A percentile compares a stretch with the other conserved stretches of the same genome.
Evolutionary conservation across 2,329 filamentous ascomycete species (phyloP).

Genomic region (Leptodontidium sp.): DNA sequence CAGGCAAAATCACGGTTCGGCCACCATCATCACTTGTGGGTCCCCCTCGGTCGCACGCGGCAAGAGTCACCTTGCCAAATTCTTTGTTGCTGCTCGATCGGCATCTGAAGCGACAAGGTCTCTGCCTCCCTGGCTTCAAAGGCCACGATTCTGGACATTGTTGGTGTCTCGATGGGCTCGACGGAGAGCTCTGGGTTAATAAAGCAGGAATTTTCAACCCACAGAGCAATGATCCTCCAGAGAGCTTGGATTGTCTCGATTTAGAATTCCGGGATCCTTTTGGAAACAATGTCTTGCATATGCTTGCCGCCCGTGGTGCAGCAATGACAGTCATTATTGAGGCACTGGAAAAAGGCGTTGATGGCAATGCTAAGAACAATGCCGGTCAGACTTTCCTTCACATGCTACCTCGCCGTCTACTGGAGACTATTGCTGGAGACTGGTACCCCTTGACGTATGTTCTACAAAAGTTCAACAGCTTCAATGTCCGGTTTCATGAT

Average conservation of each 20-base stretch:
- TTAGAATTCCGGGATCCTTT: conserved; percentile 45
- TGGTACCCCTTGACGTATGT: conserved; percentile 16
- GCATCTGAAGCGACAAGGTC: conserved; percentile 19
- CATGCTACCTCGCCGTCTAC: background rate
- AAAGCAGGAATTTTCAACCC: background rate
- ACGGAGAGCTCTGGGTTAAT: conserved; percentile 13
- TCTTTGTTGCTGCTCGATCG: conserved; percentile 20
- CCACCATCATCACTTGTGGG: no score
- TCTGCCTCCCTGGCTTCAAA: conserved; percentile 26
- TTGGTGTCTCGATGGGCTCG: conserved; percentile 15
- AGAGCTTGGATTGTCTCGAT: conserved; percentile 15
- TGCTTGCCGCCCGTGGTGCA: conserved; percentile 33
- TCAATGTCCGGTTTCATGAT: conserved; percentile 27
- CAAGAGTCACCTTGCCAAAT: conserved; percentile 14
- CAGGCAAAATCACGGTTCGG: background rate
- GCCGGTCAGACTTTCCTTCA: conserved; percentile 36
- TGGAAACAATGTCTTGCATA: conserved; percentile 53
- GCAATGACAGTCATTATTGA: conserved; percentile 26
- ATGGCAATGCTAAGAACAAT: conserved; percentile 48
- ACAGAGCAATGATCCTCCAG: background rate
- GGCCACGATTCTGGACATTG: conserved; percentile 24
- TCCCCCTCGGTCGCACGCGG: background rate
- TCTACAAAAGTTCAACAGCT: conserved; percentile 26
- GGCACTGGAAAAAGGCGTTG: conserved; percentile 23
- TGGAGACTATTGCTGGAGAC: background rate